Base-by-base conservation (phyloP, 164 flowering plant species). In the Vitis rupestris region DNA sequence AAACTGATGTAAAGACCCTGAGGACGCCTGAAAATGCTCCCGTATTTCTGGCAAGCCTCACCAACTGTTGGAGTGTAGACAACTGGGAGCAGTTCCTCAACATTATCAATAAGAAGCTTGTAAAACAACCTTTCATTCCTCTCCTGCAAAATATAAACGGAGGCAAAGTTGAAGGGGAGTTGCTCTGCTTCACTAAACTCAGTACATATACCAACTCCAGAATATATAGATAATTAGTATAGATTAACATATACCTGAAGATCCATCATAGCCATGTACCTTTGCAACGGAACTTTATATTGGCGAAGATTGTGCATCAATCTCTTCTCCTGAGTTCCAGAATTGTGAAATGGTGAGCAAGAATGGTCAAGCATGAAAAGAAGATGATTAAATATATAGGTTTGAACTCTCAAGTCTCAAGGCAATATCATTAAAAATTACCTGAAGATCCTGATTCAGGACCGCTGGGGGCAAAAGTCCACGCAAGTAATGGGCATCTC, bases 11-110 rank as follows among this genome's bases (percentile, higher is more conserved):
- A 90, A 30, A 92, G 90, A 70, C 93, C 97, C 86, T 90, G 95
- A 44, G 97, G 94, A 13, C 86, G 89, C 78, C 88, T 86, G 79
- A 82, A 92, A 59, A 92, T 90, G 88, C 92, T 86, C 8, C 94
- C 93, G 67, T 88, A 92, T 76, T 90, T 90, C 80, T 88, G 97
- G 76, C 97, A 92, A 63, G 95, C 97, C 77, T 92, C 97, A 27
- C 95, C 97, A 65, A 92, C 95, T 5, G 86, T 81, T 10, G 97
- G 97, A n/a, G 97, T 92, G 72, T 90, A 90, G 13, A 92, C 91
- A 57, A 90, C 80, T 2, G 95, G 97, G 9, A 92, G 90, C 70
- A 92, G 63, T 68, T 92, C 95, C 81, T 90, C 95, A 23, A 90
- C 94, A 74, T 92, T 84, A 61, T 90, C 89, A 23, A 92, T 81